Evolutionary conservation across 805 yeast genomes (phyloP).

Genomic region (Ogataea trehaloabstinens): DNA sequence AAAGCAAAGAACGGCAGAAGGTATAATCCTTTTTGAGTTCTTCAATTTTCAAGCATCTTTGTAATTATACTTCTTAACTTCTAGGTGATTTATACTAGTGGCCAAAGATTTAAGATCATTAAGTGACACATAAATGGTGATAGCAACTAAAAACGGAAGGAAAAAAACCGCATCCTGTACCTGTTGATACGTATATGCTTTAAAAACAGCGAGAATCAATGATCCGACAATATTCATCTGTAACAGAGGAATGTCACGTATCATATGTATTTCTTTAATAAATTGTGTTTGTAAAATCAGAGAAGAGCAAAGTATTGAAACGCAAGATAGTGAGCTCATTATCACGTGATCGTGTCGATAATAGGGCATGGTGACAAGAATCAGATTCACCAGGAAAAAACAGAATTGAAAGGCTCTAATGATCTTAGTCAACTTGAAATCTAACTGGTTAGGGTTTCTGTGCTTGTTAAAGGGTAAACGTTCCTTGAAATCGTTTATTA

Average conservation of each 20-base stretch:
- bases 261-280: conserved; percentile 5
- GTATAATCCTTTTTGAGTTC: conserved; percentile 16
- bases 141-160: conserved; percentile 25
- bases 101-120: conserved; percentile 19
- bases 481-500: conserved; percentile 16
- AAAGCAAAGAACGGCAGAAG: no score
- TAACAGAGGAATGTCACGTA: conserved; percentile 2
- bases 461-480: conserved; percentile 19
- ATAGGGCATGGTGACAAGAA: conserved; percentile 26
- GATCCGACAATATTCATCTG: conserved; percentile 7
- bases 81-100: conserved; percentile 20
- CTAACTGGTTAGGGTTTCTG: conserved; percentile 11
- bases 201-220: conserved; percentile 7
- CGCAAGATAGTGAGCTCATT: conserved; percentile 25
- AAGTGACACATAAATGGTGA: conserved; percentile 17
- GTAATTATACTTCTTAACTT: conserved; percentile 27
- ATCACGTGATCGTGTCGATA: conserved; percentile 27
- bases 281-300: conserved; percentile 21
- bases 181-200: conserved; percentile 6
- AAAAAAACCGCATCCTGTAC: conserved; percentile 23
- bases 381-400: conserved; percentile 22
- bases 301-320: conserved; percentile 18
- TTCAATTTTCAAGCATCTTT: conserved; percentile 30
- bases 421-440: conserved; percentile 6
- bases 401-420: conserved; percentile 16